Percentiles rank a stretch among this genome's conserved stretches.
phyloP scores from a whole-genome alignment of 1,284 basidiomycete species.

The Moniliophthora roreri region DNA sequence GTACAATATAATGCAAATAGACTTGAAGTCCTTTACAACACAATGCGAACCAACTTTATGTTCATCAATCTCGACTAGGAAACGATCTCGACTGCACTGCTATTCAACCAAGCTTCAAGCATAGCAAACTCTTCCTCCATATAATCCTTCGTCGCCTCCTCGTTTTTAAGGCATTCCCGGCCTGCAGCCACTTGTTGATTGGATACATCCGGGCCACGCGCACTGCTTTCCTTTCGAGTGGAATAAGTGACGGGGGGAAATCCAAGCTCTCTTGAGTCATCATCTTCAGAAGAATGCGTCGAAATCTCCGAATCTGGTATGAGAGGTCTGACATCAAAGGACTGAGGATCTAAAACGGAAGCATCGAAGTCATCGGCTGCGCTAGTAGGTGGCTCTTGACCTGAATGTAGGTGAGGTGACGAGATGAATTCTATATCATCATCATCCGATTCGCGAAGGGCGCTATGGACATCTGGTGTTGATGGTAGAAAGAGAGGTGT shows the following conservation, averaged over 20 bases:
- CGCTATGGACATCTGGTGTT: not conserved
- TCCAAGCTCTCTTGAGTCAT: conserved; percentile 6
- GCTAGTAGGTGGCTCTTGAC: not conserved
- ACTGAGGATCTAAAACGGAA: conserved; percentile 32
- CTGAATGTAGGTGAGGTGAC: not conserved
- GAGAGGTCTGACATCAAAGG: conserved; percentile 29
- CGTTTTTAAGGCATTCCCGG: too few species aligned
- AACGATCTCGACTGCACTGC: conserved; percentile 41
- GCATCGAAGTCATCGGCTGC: conserved; percentile 22
- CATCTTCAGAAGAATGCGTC: conserved; percentile 6
- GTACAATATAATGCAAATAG: too few species aligned
- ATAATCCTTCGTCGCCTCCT: conserved; percentile 11
- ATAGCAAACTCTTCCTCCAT: conserved; percentile 39
- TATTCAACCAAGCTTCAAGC: conserved; percentile 46
- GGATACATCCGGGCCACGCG: not conserved
- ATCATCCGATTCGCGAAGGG: conserved; percentile 6
- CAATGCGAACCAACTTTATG: too few species aligned
- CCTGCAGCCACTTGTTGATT: too few species aligned
- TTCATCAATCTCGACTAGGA: too few species aligned
- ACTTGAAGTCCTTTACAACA: too few species aligned
- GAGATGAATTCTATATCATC: conserved; percentile 1
- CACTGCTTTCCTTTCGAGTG: not conserved
- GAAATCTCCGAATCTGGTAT: conserved; percentile 19
- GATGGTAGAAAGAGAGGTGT: not conserved
- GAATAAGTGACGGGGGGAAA: not conserved